Conservation (phyloP, 2,329 filamentous ascomycete genomes). For the Cryphonectria nitschkei region DNA sequence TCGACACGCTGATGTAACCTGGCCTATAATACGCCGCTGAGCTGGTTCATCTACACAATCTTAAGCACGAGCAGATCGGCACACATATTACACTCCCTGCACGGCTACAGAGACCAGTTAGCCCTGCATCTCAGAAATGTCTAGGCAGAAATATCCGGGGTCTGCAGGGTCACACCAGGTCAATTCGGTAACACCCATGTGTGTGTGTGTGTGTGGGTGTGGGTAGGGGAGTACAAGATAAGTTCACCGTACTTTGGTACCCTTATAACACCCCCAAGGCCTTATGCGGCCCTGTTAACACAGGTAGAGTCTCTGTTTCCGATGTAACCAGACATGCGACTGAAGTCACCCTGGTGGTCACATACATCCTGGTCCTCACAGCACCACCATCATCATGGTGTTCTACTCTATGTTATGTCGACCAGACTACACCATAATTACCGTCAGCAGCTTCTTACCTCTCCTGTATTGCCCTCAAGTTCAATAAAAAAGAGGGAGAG, state of each 20-base stretch:
- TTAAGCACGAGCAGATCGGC: neutral
- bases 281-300: slow-evolving; percentile 4
- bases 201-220: neutral
- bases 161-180: neutral
- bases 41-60: neutral
- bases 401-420: slow-evolving; percentile 6
- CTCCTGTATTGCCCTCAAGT: slow-evolving; percentile 10
- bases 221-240: slow-evolving; percentile 4
- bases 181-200: neutral
- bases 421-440: slow-evolving; percentile 3
- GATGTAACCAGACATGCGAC: slow-evolving; percentile 25
- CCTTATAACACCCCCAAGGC: slow-evolving; percentile 1
- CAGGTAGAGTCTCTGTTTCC: slow-evolving; percentile 9
- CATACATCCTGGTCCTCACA: slow-evolving; percentile 8
- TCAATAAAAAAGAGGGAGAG: slow-evolving; percentile 5
- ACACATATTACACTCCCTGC: neutral
- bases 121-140: neutral
- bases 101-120: neutral
- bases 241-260: slow-evolving; percentile 20
- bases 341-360: slow-evolving; percentile 14
- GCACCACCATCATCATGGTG: slow-evolving; percentile 15
- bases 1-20: neutral
- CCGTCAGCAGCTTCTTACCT: slow-evolving; percentile 19
- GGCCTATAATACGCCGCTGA: neutral
- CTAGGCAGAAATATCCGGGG: neutral